A percentile compares a stretch with the other conserved stretches of the same genome.
phyloP scores from a whole-genome alignment of 345 rosid genomes.

The Ricinus communis region DNA sequence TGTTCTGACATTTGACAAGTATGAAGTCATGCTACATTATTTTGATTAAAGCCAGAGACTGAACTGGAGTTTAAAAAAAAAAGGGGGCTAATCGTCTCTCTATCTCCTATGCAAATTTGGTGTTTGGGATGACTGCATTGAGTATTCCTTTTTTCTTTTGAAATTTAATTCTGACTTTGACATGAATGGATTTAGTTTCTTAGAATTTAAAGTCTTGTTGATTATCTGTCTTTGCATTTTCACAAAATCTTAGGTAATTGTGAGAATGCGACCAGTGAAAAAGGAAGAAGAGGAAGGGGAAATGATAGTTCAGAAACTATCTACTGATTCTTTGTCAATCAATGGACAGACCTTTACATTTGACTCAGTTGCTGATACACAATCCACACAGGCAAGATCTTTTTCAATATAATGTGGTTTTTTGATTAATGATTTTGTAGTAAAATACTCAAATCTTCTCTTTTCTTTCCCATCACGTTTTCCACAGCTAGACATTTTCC shows the following conservation, averaged over 20 bases:
- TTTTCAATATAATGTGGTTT: background rate
- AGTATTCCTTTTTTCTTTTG: too few species aligned
- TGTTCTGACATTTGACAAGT: too few species aligned
- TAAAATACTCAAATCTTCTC: constrained; percentile 8
- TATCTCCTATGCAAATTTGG: background rate
- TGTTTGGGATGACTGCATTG: too few species aligned
- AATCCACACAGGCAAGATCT: constrained; percentile 65
- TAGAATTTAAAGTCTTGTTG: background rate
- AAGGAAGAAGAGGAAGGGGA: constrained; percentile 81
- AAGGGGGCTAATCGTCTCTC: background rate
- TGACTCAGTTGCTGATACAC: constrained; percentile 78
- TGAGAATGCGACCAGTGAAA: constrained; percentile 79
- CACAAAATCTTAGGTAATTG: constrained; percentile 57
- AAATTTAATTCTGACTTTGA: background rate
- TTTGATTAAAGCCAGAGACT: background rate
- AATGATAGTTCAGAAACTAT: constrained; percentile 57
- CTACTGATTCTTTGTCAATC: constrained; percentile 59
- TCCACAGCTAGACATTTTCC: constrained; percentile 72
- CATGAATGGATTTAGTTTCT: constrained; percentile 3
- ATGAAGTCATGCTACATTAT: too few species aligned
- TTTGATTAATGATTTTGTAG: background rate
- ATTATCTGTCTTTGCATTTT: background rate
- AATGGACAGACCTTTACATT: constrained; percentile 83
- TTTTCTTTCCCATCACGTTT: background rate
- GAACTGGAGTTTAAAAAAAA: background rate